Conservation (phyloP, 495 filamentous ascomycete genomes). For the Glonium stellatum region DNA sequence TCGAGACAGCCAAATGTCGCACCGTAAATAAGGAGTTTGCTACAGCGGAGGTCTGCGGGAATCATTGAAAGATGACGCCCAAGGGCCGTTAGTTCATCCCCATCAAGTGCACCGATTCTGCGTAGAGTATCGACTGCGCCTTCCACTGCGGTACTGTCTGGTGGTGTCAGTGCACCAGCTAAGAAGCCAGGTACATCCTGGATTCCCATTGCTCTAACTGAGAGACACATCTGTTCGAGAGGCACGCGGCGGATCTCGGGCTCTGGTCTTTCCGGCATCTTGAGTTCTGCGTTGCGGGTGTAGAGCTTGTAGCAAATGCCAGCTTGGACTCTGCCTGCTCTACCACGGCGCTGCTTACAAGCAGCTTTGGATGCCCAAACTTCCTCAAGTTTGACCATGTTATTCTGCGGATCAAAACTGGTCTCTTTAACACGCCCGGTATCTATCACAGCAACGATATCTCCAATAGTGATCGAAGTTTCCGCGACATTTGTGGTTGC, state of each 20-base stretch:
- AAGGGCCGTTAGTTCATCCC: conserved; percentile 77
- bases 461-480: conserved; percentile 96
- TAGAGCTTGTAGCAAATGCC: conserved; percentile 95
- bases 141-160: conserved; percentile 74
- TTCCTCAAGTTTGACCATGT: conserved; percentile 90
- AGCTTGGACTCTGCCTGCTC: conserved; percentile 84
- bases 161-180: conserved; percentile 79
- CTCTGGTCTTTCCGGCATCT: conserved; percentile 86
- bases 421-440: conserved; percentile 94
- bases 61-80: conserved; percentile 90
- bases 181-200: conserved; percentile 73
- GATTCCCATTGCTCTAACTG: conserved; percentile 90
- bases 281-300: conserved; percentile 70
- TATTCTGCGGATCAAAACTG: conserved; percentile 83
- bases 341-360: conserved; percentile 92
- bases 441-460: conserved; percentile 94
- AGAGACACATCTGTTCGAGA: conserved; percentile 87
- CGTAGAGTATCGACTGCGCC: conserved; percentile 70
- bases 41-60: conserved; percentile 85
- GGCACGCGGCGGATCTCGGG: conserved; percentile 91
- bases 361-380: conserved; percentile 93
- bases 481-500: conserved; percentile 95
- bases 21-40: conserved; percentile 93
- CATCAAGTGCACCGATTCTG: conserved; percentile 81
- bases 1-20: conserved; percentile 89